Percentiles rank a stretch among this genome's conserved stretches.
Conservation (phyloP, 306 rosid genomes). For the Purshia tridentata region DNA sequence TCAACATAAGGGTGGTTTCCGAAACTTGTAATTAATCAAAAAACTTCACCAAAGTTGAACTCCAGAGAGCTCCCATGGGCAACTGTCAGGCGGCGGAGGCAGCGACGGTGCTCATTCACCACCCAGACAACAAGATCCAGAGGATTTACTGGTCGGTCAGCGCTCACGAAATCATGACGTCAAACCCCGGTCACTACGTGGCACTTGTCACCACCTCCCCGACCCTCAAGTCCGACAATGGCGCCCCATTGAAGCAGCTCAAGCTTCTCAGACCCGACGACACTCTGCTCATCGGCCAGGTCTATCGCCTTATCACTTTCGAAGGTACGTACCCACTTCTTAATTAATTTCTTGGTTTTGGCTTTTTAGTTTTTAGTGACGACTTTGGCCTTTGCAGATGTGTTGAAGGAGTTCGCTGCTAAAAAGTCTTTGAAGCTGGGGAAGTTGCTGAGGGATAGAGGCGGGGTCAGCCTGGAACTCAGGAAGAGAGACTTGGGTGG, state of each 20-base stretch:
- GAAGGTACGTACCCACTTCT: slow-evolving; percentile 47
- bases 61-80: slow-evolving; percentile 45
- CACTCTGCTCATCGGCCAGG: slow-evolving; percentile 80
- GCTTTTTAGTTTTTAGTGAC: background rate
- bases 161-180: slow-evolving; percentile 68
- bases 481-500: slow-evolving; percentile 41
- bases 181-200: slow-evolving; percentile 85
- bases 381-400: slow-evolving; percentile 42
- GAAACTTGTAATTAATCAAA: too few relatives aligned
- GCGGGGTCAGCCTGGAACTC: slow-evolving; percentile 41
- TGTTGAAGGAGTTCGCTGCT: slow-evolving; percentile 86
- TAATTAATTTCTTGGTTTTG: background rate
- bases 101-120: slow-evolving; percentile 81
- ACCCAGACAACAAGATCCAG: slow-evolving; percentile 67
- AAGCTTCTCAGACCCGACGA: slow-evolving; percentile 92
- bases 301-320: slow-evolving; percentile 74
- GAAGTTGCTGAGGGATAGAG: slow-evolving; percentile 60
- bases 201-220: slow-evolving; percentile 56
- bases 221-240: slow-evolving; percentile 49
- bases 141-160: slow-evolving; percentile 79
- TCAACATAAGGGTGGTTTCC: too few relatives aligned
- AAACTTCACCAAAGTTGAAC: too few relatives aligned
- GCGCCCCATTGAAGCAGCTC: slow-evolving; percentile 62
- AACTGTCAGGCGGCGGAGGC: slow-evolving; percentile 94
- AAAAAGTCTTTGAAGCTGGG: slow-evolving; percentile 80